Conservation (phyloP, 2,329 filamentous ascomycete species). For the Seiridium cupressi region DNA sequence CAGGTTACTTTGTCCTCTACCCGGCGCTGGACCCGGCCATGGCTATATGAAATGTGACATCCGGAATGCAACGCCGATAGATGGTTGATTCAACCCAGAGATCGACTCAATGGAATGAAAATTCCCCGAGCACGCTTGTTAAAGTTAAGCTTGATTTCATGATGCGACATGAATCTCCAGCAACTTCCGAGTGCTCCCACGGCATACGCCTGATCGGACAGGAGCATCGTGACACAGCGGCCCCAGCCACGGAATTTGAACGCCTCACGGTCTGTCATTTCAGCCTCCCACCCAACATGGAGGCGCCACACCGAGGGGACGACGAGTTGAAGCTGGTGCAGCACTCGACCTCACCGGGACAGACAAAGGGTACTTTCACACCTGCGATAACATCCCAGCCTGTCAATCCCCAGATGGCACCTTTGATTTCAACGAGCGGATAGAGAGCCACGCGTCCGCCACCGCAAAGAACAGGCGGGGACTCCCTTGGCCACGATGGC, state of each 20-base stretch:
- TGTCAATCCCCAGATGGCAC: not conserved
- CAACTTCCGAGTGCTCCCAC: not conserved
- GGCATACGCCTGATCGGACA: too few species aligned
- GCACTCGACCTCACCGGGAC: not conserved
- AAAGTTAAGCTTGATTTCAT: not conserved
- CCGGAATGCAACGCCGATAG: slow-evolving; percentile 24
- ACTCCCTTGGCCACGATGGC: not conserved
- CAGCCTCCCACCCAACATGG: too few species aligned
- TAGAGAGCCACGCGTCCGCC: too few species aligned
- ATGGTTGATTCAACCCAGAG: slow-evolving; percentile 16
- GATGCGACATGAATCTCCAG: not conserved
- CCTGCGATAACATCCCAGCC: not conserved
- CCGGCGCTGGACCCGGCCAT: not conserved
- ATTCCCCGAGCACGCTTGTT: slow-evolving; percentile 5
- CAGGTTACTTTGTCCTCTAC: not conserved
- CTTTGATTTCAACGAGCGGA: not conserved
- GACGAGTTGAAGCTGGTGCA: not conserved
- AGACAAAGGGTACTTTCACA: not conserved
- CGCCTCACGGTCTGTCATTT: too few species aligned
- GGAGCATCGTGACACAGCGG: too few species aligned
- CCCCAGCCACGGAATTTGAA: not conserved
- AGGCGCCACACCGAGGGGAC: too few species aligned
- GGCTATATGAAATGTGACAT: slow-evolving; percentile 8
- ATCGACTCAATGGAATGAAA: slow-evolving; percentile 18
- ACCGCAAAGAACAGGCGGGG: not conserved